A percentile compares a stretch with the other conserved stretches of the same genome.
These are phyloP conservation scores for Halophytophthora polymorphica DNA, from an alignment of 352 stramenopile genomes.

Conservation along the genomic window DNA sequence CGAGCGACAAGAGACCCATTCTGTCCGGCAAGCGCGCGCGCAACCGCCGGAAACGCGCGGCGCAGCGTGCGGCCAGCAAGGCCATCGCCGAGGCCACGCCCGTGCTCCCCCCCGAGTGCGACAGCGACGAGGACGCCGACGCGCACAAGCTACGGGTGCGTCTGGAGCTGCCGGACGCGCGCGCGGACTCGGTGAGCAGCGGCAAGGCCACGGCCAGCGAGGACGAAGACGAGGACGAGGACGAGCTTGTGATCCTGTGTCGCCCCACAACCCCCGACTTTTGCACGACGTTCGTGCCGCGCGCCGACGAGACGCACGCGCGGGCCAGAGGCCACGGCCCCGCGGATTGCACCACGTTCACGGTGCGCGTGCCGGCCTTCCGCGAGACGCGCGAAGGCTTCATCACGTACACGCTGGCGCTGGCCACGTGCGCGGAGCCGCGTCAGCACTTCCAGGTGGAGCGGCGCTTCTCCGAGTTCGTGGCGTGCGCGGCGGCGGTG, in stretches of 20 bases:
- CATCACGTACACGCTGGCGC: slow-evolving; percentile 53
- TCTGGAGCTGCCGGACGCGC: slow-evolving; percentile 6
- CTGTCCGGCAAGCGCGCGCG: slow-evolving; percentile 59
- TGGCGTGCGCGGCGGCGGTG: slow-evolving; percentile 45
- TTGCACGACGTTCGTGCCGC: slow-evolving; percentile 54
- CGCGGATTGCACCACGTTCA: slow-evolving; percentile 40
- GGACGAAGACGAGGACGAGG: slow-evolving; percentile 41
- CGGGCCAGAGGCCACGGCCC: slow-evolving; percentile 7
- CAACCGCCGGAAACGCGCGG: slow-evolving; percentile 53
- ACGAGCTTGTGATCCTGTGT: slow-evolving; percentile 68
- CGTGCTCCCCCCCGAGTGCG: slow-evolving; percentile 24
- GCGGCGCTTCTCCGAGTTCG: slow-evolving; percentile 79
- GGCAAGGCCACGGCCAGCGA: slow-evolving; percentile 24
- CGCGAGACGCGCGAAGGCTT: slow-evolving; percentile 65
- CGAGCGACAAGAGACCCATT: slow-evolving; percentile 64
- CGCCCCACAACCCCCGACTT: slow-evolving; percentile 51
- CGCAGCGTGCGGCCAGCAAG: slow-evolving; percentile 27
- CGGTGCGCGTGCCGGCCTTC: slow-evolving; percentile 50
- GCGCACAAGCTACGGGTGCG: slow-evolving; percentile 1
- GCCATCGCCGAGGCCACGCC: slow-evolving; percentile 1
- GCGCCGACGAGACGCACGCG: slow-evolving; percentile 13
- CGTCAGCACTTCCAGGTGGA: slow-evolving; percentile 53
- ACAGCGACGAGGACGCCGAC: slow-evolving; percentile 27
- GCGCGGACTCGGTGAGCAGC: slow-evolving; percentile 5
- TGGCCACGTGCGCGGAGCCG: slow-evolving; percentile 35